Evolutionary conservation across 2,329 filamentous ascomycete genomes (phyloP), one percentile per base, ranked within the genome.

Genomic region (Aulographum hederae): DNA sequence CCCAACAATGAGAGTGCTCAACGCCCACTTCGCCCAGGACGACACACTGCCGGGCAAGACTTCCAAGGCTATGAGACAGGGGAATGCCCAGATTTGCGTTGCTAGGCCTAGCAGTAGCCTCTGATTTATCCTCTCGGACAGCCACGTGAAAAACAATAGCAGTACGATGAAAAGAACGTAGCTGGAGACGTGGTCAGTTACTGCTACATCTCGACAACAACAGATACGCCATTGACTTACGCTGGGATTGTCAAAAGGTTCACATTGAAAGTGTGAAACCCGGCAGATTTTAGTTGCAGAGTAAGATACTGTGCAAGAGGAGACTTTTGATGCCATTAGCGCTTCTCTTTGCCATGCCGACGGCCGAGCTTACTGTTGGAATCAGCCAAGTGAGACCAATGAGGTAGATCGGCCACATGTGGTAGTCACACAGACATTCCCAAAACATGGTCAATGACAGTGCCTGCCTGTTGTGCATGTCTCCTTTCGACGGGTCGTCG

Each of bases 391-490:
- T 38, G 2, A 56, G 34, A 6, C 53, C 51, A 6, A 54, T 37
- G 3, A 48, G 27, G 35, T 53, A 54, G 14, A 55, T 53, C 1
- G 51, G 51, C 47, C 48, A 69, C 58, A 70, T 64, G 36, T 69
- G 63, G 37, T 64, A 70, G 43, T 71, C 66, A 10, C 45, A 53
- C 6, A 68, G 38, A 17, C 60, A 60, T 10, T 60, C 39, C 54
- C 58, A 63, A 11, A 70, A 50, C 48, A 66, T 58, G 18, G 40
- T 46, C 0, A 53, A 46, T 0, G 54, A 58, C 4, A 72, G 46
- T 1, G 60, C 62, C 43, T 72, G 63, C 3, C 67, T 55, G 38
- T 72, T 72, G 46, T 71, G 65, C 67, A 72, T 71, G 37, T 60
- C 60, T n/a, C 65, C 65, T 39, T 71, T 71, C 29, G 57, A 60